Conservation (phyloP, 352 stramenopile species). For the Phytopythium boreale region DNA sequence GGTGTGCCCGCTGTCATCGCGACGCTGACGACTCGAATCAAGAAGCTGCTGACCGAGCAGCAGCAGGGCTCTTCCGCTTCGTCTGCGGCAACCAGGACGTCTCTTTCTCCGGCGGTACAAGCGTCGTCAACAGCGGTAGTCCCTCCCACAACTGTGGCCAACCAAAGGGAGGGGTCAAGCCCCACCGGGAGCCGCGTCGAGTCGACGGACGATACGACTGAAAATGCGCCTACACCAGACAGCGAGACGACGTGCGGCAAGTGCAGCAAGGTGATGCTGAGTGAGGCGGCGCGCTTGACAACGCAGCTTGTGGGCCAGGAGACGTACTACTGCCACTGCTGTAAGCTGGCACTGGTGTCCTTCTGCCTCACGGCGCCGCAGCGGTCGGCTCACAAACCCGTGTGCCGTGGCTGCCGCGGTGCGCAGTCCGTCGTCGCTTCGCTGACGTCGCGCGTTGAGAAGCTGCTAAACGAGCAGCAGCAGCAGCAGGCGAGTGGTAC, state of each 20-base stretch:
- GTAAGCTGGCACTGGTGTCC: background rate
- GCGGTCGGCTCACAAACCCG: background rate
- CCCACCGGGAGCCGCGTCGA: background rate
- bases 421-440: background rate
- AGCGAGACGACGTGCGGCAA: background rate
- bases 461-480: background rate
- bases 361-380: constrained; percentile 1
- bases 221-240: background rate
- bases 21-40: background rate
- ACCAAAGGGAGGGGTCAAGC: background rate
- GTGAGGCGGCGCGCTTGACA: background rate
- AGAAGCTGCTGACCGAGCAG: constrained; percentile 1
- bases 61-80: background rate
- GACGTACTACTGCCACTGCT: constrained; percentile 1
- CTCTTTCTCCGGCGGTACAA: no score
- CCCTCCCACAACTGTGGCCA: background rate
- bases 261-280: background rate
- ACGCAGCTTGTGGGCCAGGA: background rate
- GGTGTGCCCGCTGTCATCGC: background rate
- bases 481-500: background rate
- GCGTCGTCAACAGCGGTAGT: background rate
- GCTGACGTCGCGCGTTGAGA: background rate
- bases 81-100: background rate
- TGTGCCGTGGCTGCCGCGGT: constrained; percentile 1
- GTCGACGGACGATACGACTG: background rate